Evolutionary conservation across 2,329 filamentous ascomycete genomes (phyloP).

Genomic region (Fusarium paranaense): DNA sequence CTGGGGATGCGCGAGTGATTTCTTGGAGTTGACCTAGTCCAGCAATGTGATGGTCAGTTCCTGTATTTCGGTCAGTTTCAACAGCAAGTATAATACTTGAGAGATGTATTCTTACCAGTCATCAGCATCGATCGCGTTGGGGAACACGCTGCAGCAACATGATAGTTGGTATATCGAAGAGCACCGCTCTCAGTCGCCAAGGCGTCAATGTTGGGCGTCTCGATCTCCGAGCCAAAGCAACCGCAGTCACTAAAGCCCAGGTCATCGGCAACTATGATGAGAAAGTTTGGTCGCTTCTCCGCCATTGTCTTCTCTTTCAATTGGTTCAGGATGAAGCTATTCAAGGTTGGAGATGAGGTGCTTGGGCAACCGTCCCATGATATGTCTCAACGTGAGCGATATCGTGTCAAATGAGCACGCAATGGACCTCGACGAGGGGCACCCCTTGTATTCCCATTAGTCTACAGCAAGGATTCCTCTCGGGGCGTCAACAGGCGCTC

Average conservation of each 20-base stretch:
- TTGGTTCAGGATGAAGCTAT: neutral
- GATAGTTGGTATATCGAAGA: slow-evolving; percentile 72
- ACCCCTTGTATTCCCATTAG: neutral
- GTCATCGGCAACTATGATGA: slow-evolving; percentile 51
- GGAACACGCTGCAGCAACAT: slow-evolving; percentile 73
- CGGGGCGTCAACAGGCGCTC: neutral
- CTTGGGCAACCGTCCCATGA: neutral
- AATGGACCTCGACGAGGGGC: neutral
- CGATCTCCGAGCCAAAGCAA: slow-evolving; percentile 49
- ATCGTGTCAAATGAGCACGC: neutral
- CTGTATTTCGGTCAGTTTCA: slow-evolving; percentile 47
- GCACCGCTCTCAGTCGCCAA: slow-evolving; percentile 55
- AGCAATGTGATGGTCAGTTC: slow-evolving; percentile 66
- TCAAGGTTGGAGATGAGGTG: neutral
- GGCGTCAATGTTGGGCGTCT: slow-evolving; percentile 46
- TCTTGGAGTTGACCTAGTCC: slow-evolving; percentile 66
- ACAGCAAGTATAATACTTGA: neutral
- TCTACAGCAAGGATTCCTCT: neutral
- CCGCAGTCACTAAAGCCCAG: slow-evolving; percentile 48
- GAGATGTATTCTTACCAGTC: slow-evolving; percentile 52
- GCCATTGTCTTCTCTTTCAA: neutral
- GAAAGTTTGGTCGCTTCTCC: slow-evolving; percentile 48
- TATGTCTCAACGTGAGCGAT: neutral
- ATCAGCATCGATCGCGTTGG: slow-evolving; percentile 75
- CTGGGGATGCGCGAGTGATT: slow-evolving; percentile 11